Evolutionary conservation across 2,329 filamentous ascomycete genomes (phyloP), one percentile per base, ranked within the genome.

Genomic region (Ceratocystis cubensis): DNA sequence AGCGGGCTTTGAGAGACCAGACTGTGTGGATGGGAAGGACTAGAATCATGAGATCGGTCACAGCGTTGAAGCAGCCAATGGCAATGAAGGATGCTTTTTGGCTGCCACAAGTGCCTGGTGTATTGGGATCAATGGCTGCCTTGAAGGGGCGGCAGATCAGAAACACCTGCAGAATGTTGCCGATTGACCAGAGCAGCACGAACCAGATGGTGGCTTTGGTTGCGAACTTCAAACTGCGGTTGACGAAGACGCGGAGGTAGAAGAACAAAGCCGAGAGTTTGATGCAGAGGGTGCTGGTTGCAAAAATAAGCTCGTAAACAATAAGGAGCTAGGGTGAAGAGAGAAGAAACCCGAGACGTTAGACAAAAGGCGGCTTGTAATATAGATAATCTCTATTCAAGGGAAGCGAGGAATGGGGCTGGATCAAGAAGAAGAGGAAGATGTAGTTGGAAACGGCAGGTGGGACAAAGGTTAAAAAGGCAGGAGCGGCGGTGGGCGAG

Each of bases 181-280:
- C 70, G 33, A 68, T 13, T 5, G 65, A 68, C 73, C 73, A 71
- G 48, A 73, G 67, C 30, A 71, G 69, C 25, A 75, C 72, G 61
- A 75, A 72, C 20, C 70, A 68, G 67, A 75, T 72, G 41, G 70
- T 69, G 6, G 71, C 65, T 28, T 72, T 73, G 59, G 73, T 75
- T n/a, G 69, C 69, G 6, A 70, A 61, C 5, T 74, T 72, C 69
- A 76, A 69, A 13, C 68, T 63, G 2, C 69, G 65, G 63, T 73
- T 74, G n/a, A 73, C 73, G 61, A 77, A 76, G 5, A 79, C 72
- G n/a, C 76, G 75, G n/a, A 75, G 72, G 67, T 78, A 79, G 69
- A 79, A 78, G 48, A 73, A 71, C 50, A 78, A 67, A 41, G 79
- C 76, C 61, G 75, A 77, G 41, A 77, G 70, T 66, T 79, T 79